Base-by-base conservation (phyloP, 2,329 filamentous ascomycete genomes). In the Botrytis byssoidea region DNA sequence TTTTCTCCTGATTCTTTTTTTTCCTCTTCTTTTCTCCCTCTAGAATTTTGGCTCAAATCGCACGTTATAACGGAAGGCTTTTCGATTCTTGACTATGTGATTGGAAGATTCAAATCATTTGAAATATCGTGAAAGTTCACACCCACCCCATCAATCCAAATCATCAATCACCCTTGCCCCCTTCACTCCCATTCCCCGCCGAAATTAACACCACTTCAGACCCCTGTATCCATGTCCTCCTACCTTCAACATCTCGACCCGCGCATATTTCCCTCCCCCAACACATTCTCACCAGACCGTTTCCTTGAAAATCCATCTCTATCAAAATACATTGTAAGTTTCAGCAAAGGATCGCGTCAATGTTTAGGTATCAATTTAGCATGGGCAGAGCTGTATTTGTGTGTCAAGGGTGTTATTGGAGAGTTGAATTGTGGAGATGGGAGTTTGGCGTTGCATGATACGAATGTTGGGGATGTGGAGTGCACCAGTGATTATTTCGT, bases 211-310 rank as follows among this genome's bases (percentile, higher is more conserved):
- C 76, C 75, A 37, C 48, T 72, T 1, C 81, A 83, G 12, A 84
- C 81, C 1, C 81, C 81, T 4, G 81, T 85, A 1, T 80, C 82
- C 44, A 83, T 84, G 79, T 83, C 83, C 0, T 78, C 81, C 2
- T 78, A 80, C 4, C 79, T 84, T 14, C 79, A 81, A 18, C 84
- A 86, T 72, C 81, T 83, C 51, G 80, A 85, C 75, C 80, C 83
- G 73, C 77, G 74, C 16, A 74, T 83, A 29, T 84, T 82, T 73
- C 78, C 83, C 0, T 78, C 85, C 4, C 81, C 84, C 0, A 77
- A 83, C 48, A 73, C 76, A 0, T 86, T 84, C 72, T 65, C 75
- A 5, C 84, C 85, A 0, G 83, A 85, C 59, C 81, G 84, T 4
- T 86, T 82, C 81, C 74, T 85, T 7, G 82, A 82, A 44, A 42